phyloP scores from a whole-genome alignment of 805 yeast genomes.

The Candida sphagnicola region DNA sequence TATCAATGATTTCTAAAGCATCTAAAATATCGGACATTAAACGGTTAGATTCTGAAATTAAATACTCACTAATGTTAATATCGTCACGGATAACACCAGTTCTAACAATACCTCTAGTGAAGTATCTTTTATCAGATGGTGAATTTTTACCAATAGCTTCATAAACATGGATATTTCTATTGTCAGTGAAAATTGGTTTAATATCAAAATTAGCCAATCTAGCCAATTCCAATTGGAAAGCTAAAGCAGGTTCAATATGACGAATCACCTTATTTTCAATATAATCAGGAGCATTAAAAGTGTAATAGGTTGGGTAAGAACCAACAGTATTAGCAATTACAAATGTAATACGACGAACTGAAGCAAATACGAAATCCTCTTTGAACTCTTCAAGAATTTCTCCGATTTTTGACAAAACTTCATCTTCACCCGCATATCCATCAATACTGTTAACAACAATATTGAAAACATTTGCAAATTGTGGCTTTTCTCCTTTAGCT shows the following conservation, averaged over 20 bases:
- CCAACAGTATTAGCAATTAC: constrained; percentile 83
- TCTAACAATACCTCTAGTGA: constrained; percentile 95
- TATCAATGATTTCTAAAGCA: constrained; percentile 89
- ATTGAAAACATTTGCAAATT: constrained; percentile 76
- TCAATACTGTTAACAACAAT: constrained; percentile 71
- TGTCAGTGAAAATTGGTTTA: constrained; percentile 92
- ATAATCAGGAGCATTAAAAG: constrained; percentile 87
- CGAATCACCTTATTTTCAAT: constrained; percentile 89
- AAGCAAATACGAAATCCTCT: constrained; percentile 65
- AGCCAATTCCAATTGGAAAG: constrained; percentile 93
- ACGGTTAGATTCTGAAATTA: constrained; percentile 94
- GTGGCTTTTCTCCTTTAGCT: constrained; percentile 18
- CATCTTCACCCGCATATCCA: constrained; percentile 69
- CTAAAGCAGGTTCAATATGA: constrained; percentile 97
- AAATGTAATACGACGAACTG: constrained; percentile 90
- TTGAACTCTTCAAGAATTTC: constrained; percentile 64
- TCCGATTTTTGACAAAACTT: constrained; percentile 56
- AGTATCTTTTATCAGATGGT: constrained; percentile 89
- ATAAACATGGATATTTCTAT: constrained; percentile 95
- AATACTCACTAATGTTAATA: constrained; percentile 86
- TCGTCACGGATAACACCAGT: constrained; percentile 95
- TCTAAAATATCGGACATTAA: constrained; percentile 95
- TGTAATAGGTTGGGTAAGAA: constrained; percentile 89
- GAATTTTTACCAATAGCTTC: constrained; percentile 95
- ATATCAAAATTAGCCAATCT: constrained; percentile 93